Conservation (phyloP, 192 early-diverging fungal genomes). For the Backusella morwellensis region DNA sequence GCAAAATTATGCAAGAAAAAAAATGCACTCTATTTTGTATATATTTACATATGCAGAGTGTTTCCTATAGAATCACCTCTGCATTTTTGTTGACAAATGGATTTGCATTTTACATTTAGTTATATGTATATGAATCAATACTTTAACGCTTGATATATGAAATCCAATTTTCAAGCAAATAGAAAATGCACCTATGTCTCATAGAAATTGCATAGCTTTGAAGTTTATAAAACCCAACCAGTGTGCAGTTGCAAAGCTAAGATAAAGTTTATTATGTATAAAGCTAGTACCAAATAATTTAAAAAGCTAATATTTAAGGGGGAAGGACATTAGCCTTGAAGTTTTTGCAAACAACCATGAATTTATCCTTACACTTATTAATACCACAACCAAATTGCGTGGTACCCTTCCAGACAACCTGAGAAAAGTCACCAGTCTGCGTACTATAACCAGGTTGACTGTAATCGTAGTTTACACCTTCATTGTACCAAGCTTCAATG, state of each 20-base stretch:
- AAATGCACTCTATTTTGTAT: no score
- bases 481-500: constrained; percentile 44
- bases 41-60: no score
- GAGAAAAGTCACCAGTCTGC: constrained; percentile 45
- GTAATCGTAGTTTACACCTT: constrained; percentile 39
- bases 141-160: no score
- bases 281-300: background rate
- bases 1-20: background rate
- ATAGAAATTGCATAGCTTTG: background rate
- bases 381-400: constrained; percentile 34
- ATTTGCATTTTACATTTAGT: no score
- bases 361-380: constrained; percentile 14
- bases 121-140: no score
- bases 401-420: constrained; percentile 35
- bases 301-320: background rate
- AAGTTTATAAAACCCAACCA: background rate
- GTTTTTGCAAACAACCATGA: constrained; percentile 38
- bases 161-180: no score
- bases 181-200: no score
- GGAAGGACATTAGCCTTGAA: constrained; percentile 33
- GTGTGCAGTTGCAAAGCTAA: background rate
- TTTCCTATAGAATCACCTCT: no score
- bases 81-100: no score
- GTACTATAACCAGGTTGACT: constrained; percentile 30
- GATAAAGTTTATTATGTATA: background rate